Evolutionary conservation across 768 basidiomycete species (phyloP), one percentile per base, ranked within the genome.

Genomic region (Suillus cothurnatus): DNA sequence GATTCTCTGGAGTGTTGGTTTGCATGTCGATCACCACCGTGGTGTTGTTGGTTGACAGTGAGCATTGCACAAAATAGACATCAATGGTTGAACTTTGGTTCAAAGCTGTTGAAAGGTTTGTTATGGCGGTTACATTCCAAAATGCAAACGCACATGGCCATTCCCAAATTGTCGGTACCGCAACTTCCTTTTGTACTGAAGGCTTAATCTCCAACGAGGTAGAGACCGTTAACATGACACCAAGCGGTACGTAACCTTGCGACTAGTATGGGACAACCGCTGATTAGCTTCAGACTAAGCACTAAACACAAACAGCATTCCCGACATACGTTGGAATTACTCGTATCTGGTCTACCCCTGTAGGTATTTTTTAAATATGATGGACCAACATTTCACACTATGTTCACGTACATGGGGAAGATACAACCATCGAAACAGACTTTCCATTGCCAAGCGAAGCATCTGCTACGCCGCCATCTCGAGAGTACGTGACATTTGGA

Each of bases 381-480:
- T 17, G 26, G 15, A 52, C 8, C 2, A 7, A 15, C 26, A 52
- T 19, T 15, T 17, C 19, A 28, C 41, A 41, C 41, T 4, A 28
- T 19, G 15, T 28, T 7, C 7, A 52, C 50, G 26, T 28, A 52
- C 50, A 52, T 7, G 50, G 28, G 7, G 6, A 8, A 17, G 17
- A 6, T 17, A 7, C 39, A 41, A 19, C 1, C 17, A 41, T 19
- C 6, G 2, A 1, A 1, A 39, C 5, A 15, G 5, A 0, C 15
- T 6, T 39, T 19, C 17, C 5, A 19, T 19, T 19, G 39, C 17
- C 17, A 17, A 6, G 3, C 39, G 6, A 6, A 41, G 17, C 41
- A 11, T 1, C 19, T 41, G 19, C 41, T 7, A 2, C 4, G 11
- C 0, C 14, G n/a, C 1, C 0, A n/a, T 15, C 9, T 8, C 32